Evolutionary conservation across 495 filamentous ascomycete genomes (phyloP), one percentile per base, ranked within the genome.

Genomic region (Podospora sp.): DNA sequence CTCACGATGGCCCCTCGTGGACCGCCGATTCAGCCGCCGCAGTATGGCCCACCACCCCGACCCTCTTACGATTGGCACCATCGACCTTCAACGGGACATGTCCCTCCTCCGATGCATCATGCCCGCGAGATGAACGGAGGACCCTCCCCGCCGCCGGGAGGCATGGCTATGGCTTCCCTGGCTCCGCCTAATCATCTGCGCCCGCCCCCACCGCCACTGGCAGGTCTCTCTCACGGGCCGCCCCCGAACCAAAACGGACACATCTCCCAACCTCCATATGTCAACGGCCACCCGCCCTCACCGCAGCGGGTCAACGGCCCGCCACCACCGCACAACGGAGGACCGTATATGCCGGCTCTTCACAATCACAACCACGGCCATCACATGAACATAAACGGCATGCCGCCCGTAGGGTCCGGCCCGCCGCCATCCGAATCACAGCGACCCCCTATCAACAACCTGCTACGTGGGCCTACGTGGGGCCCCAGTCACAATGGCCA

Each of bases 121-220:
- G 16, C 49, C n/a, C 72, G 74, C n/a, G 72, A 82, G 21, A 73
- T 83, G 21, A 84, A 82, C 68, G 78, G 80, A 46, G 72, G 70
- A 25, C 76, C 78, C 5, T 75, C 80, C 22, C 79, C 72, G 20
- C 76, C 67, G 40, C 62, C 56, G 25, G 18, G 59, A 4, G 71
- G 62, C 62, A 46, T 46, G 40, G 58, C 56, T 35, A 81, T 81
- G 52, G 68, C 82, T 61, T 68, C 81, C 52, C 74, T 83, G 62
- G 73, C 79, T 62, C 74, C 79, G 69, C 75, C 77, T 57, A 78
- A 78, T 25, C 77, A 78, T 60, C 75, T 83, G 9, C 78, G 80
- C 25, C 80, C 80, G 0, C 79, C 78, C 16, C 76, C 80, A 0
- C 79, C 76, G 12, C 74, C 79, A 9, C 76, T 81, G 27, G 68